Evolutionary conservation across 306 rosid species (phyloP).

Genomic region (Quercus mongolica): DNA sequence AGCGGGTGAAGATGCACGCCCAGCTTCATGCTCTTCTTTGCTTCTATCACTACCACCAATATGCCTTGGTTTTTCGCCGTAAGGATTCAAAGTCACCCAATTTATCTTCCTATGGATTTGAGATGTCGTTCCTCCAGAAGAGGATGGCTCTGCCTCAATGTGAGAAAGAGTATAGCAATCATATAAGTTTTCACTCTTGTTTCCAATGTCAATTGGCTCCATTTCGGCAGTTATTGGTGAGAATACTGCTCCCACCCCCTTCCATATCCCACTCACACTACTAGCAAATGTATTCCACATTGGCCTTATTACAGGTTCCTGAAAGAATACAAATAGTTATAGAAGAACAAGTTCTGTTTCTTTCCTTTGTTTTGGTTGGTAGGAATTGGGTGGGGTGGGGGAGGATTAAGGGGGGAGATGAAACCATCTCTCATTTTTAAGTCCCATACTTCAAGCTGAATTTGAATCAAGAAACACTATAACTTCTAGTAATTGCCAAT

Average conservation of each 20-base stretch:
- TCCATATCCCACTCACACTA: conserved; percentile 95
- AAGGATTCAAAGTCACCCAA: conserved; percentile 93
- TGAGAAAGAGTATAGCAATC: conserved; percentile 82
- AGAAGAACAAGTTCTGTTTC: too few relatives aligned
- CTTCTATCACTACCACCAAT: conserved; percentile 13
- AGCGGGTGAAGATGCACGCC: conserved; percentile 11
- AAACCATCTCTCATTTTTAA: too few relatives aligned
- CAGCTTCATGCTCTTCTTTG: conserved; percentile 26
- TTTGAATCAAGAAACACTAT: background rate
- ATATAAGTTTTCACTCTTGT: conserved; percentile 61
- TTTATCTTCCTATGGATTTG: conserved; percentile 67
- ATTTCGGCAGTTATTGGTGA: conserved; percentile 90
- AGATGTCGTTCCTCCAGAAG: conserved; percentile 40
- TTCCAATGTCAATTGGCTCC: conserved; percentile 86
- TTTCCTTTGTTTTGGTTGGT: too few relatives aligned
- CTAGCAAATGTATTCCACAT: conserved; percentile 89
- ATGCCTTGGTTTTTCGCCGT: conserved; percentile 53
- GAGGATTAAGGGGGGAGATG: too few relatives aligned
- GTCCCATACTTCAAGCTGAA: too few relatives aligned
- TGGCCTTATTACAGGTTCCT: conserved; percentile 96
- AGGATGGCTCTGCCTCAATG: conserved; percentile 56
- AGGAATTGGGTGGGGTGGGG: too few relatives aligned
- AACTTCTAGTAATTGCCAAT: background rate
- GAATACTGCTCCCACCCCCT: conserved; percentile 93
- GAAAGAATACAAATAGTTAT: conserved; percentile 16